Percentiles rank a stretch among this genome's conserved stretches.
These are phyloP conservation scores for Domatiomyces catenatus DNA, from an alignment of 2,329 filamentous ascomycete genomes.

Conservation along the genomic window DNA sequence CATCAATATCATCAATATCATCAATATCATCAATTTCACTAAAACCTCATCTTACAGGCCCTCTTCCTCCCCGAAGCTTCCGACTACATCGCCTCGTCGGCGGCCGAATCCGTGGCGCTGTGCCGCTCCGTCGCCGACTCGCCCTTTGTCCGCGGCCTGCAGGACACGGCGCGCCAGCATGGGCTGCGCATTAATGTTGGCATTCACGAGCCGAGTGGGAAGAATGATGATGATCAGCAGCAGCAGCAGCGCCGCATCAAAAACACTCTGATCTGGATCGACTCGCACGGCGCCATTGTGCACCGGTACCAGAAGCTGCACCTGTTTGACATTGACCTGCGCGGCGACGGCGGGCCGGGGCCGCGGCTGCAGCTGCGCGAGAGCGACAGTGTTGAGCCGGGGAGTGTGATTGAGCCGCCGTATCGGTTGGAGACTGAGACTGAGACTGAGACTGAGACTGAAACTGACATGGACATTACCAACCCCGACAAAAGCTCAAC, in stretches of 20 bases:
- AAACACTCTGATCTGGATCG: constrained; percentile 54
- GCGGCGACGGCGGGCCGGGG: constrained; percentile 36
- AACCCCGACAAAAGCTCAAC: constrained; percentile 34
- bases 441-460: no score
- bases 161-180: constrained; percentile 48
- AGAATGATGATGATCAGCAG: constrained; percentile 5
- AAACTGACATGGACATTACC: no score
- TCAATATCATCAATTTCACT: constrained; percentile 2
- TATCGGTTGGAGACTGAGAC: constrained; percentile 40
- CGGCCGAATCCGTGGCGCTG: constrained; percentile 54
- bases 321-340: constrained; percentile 60
- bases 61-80: constrained; percentile 86
- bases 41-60: no score
- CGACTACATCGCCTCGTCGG: constrained; percentile 66
- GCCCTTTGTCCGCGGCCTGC: constrained; percentile 62
- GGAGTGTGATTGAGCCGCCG: constrained; percentile 46
- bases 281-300: constrained; percentile 40
- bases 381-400: constrained; percentile 53
- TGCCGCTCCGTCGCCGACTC: constrained; percentile 50
- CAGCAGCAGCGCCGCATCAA: constrained; percentile 33
- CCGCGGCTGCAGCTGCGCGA: constrained; percentile 48
- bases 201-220: constrained; percentile 57
- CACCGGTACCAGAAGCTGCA: constrained; percentile 77
- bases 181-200: constrained; percentile 67
- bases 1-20: background rate